phyloP scores from a whole-genome alignment of 176 grass and related monocot species.

The Carex kokanica region DNA sequence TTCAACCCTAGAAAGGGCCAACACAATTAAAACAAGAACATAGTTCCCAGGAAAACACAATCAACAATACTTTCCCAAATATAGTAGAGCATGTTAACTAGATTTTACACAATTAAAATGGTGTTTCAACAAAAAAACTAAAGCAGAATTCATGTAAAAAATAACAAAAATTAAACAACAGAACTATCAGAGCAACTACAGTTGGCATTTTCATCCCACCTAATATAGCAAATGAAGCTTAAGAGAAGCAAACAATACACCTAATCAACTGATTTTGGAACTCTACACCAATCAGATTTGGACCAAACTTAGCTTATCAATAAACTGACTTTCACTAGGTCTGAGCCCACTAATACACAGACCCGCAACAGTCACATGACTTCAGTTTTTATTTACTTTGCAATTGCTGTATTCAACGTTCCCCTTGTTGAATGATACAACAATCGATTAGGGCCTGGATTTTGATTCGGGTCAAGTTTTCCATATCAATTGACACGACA shows the following conservation, averaged over 20 bases:
- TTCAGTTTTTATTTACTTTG: background rate
- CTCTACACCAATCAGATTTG: background rate
- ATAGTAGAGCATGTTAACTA: background rate
- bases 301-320: background rate
- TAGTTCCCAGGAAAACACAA: background rate
- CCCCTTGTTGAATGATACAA: background rate
- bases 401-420: background rate
- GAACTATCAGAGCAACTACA: background rate
- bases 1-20: background rate
- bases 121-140: background rate
- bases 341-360: background rate
- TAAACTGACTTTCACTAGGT: background rate
- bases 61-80: background rate
- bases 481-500: background rate
- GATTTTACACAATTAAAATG: background rate
- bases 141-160: background rate
- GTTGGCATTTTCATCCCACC: background rate
- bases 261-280: background rate
- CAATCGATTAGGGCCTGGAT: background rate
- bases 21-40: background rate
- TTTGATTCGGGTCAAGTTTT: background rate
- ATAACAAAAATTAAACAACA: background rate
- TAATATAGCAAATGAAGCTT: background rate
- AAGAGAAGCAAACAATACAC: background rate
- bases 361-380: background rate